phyloP scores from a whole-genome alignment of 1,139 yeast genomes.

The Lizanozyma gosingica region DNA sequence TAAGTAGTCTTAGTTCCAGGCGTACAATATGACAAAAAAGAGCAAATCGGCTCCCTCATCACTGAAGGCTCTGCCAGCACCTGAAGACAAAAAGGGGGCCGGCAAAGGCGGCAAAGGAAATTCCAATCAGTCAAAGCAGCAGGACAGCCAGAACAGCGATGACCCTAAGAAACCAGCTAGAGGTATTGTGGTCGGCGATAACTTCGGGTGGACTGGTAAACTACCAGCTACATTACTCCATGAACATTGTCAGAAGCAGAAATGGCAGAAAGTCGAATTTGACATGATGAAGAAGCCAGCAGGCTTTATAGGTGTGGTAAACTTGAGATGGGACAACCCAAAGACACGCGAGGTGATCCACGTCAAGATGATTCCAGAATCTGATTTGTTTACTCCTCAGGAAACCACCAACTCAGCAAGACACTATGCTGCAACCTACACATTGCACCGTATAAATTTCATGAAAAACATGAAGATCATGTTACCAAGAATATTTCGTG shows the following conservation, averaged over 20 bases:
- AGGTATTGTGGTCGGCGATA: slow-evolving; percentile 38
- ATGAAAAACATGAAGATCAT: slow-evolving; percentile 81
- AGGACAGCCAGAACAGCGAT: slow-evolving; percentile 2
- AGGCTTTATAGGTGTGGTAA: slow-evolving; percentile 55
- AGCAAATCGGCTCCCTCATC: slow-evolving; percentile 4
- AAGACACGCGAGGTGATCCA: slow-evolving; percentile 62
- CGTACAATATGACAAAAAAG: slow-evolving; percentile 7
- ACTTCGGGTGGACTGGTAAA: slow-evolving; percentile 85
- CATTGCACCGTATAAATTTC: slow-evolving; percentile 69
- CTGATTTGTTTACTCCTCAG: slow-evolving; percentile 45
- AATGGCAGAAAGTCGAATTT: slow-evolving; percentile 82
- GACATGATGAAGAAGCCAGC: slow-evolving; percentile 50
- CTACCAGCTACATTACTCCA: slow-evolving; percentile 79
- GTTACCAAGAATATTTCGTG: slow-evolving; percentile 73
- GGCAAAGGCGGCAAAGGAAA: background rate
- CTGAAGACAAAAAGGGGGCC: slow-evolving; percentile 4
- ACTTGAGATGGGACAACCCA: slow-evolving; percentile 67
- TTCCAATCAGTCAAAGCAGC: too few relatives aligned
- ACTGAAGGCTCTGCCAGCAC: slow-evolving; percentile 4
- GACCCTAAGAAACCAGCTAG: slow-evolving; percentile 27
- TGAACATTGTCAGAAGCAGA: slow-evolving; percentile 80
- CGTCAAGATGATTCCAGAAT: slow-evolving; percentile 56
- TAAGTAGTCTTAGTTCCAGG: too few relatives aligned
- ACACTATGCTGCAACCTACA: slow-evolving; percentile 83
- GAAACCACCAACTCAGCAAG: slow-evolving; percentile 84